These are phyloP conservation scores for Phytophthora cryptogea DNA, from an alignment of 352 stramenopile genomes.

Conservation along the genomic window DNA sequence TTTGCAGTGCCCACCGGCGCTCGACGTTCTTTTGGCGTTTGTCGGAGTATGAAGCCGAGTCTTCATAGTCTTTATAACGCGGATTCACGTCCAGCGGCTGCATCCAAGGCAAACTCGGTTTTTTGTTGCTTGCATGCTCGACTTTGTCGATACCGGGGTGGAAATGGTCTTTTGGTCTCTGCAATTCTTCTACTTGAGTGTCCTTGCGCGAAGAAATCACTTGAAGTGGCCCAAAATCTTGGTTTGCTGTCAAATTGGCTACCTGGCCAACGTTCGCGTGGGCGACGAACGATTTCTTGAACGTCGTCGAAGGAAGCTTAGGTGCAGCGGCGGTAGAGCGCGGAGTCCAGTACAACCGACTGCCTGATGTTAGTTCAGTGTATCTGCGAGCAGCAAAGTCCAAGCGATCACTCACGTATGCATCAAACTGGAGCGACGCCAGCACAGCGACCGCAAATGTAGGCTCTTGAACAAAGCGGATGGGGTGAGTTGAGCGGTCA, in stretches of 20 bases:
- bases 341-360: not conserved
- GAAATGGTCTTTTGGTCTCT: not conserved
- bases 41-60: constrained; percentile 6
- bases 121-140: not conserved
- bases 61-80: constrained; percentile 25
- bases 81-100: constrained; percentile 3
- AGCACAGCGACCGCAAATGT: constrained; percentile 5
- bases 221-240: not conserved
- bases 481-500: not conserved
- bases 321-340: not conserved
- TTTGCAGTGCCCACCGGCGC: constrained; percentile 11
- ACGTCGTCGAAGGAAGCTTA: not conserved
- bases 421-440: constrained; percentile 11
- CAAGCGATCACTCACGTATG: constrained; percentile 24
- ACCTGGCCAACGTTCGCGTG: not conserved
- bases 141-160: not conserved
- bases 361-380: constrained; percentile 10
- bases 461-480: constrained; percentile 7
- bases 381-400: constrained; percentile 17
- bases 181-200: not conserved
- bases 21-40: constrained; percentile 13
- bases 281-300: not conserved
- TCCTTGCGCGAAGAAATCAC: not conserved
- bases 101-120: not conserved
- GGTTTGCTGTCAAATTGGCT: no score